These are phyloP conservation scores for Phanerochaete carnosa DNA, from an alignment of 768 basidiomycete species.

Conservation along the genomic window DNA sequence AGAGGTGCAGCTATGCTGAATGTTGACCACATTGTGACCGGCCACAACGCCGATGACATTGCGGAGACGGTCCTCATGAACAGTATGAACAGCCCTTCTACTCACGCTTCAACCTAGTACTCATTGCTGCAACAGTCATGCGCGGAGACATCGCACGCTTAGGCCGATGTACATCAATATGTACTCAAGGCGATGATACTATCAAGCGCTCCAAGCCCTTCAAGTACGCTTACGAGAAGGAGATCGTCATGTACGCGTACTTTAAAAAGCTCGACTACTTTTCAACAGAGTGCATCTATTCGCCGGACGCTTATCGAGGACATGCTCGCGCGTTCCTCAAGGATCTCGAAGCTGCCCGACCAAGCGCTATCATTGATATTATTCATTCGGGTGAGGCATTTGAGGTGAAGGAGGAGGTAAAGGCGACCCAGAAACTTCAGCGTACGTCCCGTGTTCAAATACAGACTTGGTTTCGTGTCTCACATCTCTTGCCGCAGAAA, in stretches of 20 bases:
- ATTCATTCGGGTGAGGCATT: slow-evolving; percentile 96
- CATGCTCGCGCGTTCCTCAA: slow-evolving; percentile 94
- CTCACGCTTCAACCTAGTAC: no score
- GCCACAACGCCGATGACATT: slow-evolving; percentile 98
- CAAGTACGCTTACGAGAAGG: slow-evolving; percentile 99
- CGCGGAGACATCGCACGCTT: slow-evolving; percentile 95
- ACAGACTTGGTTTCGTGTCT: not conserved
- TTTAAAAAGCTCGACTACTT: slow-evolving; percentile 99
- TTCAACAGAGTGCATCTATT: slow-evolving; percentile 99
- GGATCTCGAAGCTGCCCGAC: slow-evolving; percentile 90
- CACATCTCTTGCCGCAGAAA: slow-evolving; percentile 53
- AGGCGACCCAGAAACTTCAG: slow-evolving; percentile 76
- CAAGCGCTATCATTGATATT: slow-evolving; percentile 95
- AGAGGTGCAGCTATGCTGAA: slow-evolving; percentile 84
- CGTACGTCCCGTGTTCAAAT: slow-evolving; percentile 48
- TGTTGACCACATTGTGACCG: slow-evolving; percentile 97
- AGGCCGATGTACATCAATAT: slow-evolving; percentile 90
- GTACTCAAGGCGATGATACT: slow-evolving; percentile 94
- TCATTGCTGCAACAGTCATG: slow-evolving; percentile 64
- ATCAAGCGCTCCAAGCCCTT: slow-evolving; percentile 99
- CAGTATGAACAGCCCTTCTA: slow-evolving; percentile 51
- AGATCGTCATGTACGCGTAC: slow-evolving; percentile 99
- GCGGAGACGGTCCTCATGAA: slow-evolving; percentile 99
- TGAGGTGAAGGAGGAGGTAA: slow-evolving; percentile 82
- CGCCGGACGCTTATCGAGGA: slow-evolving; percentile 96